phyloP scores from a whole-genome alignment of 306 rosid genomes.

The Sphenostylis stenocarpa region DNA sequence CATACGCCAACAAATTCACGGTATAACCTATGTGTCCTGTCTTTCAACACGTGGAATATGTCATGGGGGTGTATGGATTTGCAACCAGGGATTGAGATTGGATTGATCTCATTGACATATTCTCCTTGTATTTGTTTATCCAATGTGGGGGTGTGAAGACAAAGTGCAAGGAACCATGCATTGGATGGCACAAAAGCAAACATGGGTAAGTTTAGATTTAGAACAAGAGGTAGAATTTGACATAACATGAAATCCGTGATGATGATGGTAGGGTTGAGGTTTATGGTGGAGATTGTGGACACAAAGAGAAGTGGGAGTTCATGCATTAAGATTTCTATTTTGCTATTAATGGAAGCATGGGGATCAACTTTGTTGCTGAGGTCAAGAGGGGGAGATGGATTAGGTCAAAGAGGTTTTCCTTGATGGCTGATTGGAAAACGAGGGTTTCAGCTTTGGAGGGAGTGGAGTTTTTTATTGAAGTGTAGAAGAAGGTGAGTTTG shows the following conservation, averaged over 20 bases:
- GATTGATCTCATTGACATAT: not conserved
- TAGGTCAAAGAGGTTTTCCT: not conserved
- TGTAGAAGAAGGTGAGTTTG: not conserved
- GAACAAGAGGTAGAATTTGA: not conserved
- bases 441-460: not conserved
- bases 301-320: not conserved
- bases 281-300: not conserved
- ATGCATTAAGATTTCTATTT: not conserved
- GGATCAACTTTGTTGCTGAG: not conserved
- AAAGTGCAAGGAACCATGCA: conserved; percentile 2
- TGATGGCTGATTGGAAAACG: not conserved
- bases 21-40: not conserved
- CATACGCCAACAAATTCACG: not conserved
- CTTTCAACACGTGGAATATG: not conserved
- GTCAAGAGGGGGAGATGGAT: conserved; percentile 18
- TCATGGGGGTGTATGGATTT: not conserved
- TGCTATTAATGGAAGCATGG: not conserved
- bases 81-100: conserved; percentile 17
- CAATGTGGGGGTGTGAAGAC: not conserved
- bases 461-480: not conserved
- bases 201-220: not conserved
- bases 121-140: not conserved
- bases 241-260: not conserved
- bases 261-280: not conserved
- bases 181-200: not conserved